These are phyloP conservation scores for Populus pruinosa DNA, from an alignment of 345 rosid species.

Conservation along the genomic window DNA sequence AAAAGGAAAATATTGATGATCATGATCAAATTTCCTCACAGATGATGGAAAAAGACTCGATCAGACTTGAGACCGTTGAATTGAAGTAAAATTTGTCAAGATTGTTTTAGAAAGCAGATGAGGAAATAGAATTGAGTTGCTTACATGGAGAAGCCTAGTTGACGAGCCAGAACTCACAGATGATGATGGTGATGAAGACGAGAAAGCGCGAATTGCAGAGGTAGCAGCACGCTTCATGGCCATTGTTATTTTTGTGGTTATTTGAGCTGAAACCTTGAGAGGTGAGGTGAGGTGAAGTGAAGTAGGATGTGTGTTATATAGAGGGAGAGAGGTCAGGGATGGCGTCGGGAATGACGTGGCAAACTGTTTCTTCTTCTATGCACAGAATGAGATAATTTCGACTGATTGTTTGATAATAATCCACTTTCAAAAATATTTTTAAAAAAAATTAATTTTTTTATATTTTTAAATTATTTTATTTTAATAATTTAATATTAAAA, in stretches of 20 bases:
- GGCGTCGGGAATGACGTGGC: too few species aligned
- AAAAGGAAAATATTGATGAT: background rate
- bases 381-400: too few species aligned
- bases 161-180: slow-evolving; percentile 25
- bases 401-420: background rate
- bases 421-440: too few species aligned
- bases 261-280: too few species aligned
- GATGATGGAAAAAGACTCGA: background rate
- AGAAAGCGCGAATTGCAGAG: slow-evolving; percentile 48
- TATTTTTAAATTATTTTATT: too few species aligned
- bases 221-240: slow-evolving; percentile 55
- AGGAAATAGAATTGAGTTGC: slow-evolving; percentile 5
- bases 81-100: too few species aligned
- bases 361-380: too few species aligned
- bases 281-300: too few species aligned
- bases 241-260: slow-evolving; percentile 19
- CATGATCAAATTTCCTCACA: background rate
- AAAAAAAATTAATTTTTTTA: too few species aligned
- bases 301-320: too few species aligned
- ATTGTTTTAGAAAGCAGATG: background rate
- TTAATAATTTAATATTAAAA: too few species aligned
- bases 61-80: slow-evolving; percentile 3
- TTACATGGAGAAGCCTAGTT: slow-evolving; percentile 60
- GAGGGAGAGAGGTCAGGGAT: too few species aligned
- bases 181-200: slow-evolving; percentile 32